phyloP scores from a whole-genome alignment of 2,329 filamentous ascomycete species.

The Talaromyces sp. region DNA sequence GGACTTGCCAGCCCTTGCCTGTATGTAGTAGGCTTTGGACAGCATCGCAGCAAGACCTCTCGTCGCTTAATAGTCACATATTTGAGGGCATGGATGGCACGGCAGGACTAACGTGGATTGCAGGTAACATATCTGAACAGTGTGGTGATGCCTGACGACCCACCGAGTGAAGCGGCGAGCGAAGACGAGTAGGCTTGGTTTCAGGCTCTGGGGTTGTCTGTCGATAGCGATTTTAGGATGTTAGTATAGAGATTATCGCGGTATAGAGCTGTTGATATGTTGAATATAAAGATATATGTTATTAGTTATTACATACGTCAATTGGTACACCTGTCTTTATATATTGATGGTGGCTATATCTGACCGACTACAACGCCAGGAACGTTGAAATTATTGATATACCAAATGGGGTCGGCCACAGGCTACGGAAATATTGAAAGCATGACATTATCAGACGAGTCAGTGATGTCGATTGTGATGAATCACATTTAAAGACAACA shows the following conservation, averaged over 20 bases:
- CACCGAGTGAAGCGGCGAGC: background rate
- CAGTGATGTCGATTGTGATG: background rate
- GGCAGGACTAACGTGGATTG: background rate
- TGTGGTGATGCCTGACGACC: constrained; percentile 64
- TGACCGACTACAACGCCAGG: too few species aligned
- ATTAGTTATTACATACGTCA: background rate
- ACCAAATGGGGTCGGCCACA: background rate
- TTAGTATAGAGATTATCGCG: background rate
- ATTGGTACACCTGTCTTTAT: background rate
- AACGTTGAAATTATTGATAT: background rate
- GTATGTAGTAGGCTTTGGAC: background rate
- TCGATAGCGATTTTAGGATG: background rate
- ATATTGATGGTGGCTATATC: background rate
- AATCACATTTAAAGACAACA: background rate
- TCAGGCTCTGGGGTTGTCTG: background rate
- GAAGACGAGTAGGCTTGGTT: background rate
- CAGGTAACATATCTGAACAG: constrained; percentile 68
- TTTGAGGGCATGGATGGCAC: background rate
- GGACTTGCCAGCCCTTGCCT: background rate
- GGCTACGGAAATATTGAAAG: background rate
- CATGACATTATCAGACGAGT: background rate
- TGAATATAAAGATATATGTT: background rate
- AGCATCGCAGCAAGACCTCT: background rate
- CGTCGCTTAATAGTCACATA: background rate
- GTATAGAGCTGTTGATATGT: background rate